phyloP scores from a whole-genome alignment of 2,329 filamentous ascomycete species.

The Colletotrichum magnum region DNA sequence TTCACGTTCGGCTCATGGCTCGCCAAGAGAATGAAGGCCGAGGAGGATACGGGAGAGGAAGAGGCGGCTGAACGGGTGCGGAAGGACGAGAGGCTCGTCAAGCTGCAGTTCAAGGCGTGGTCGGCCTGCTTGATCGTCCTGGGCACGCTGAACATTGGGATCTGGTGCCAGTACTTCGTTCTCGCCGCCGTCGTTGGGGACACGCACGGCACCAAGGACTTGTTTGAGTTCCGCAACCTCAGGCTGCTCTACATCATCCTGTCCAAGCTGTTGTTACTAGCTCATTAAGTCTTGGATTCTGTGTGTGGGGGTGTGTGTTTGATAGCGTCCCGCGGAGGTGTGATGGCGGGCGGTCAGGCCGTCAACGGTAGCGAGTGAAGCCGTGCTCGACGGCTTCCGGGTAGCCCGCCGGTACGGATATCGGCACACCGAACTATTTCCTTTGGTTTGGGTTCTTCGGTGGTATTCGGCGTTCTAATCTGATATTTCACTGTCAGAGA shows the following conservation, averaged over 20 bases:
- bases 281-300: background rate
- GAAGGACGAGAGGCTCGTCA: background rate
- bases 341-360: background rate
- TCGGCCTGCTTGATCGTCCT: background rate
- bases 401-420: background rate
- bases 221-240: background rate
- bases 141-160: background rate
- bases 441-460: background rate
- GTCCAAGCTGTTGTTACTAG: slow-evolving; percentile 3
- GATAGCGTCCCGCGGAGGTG: background rate
- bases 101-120: background rate
- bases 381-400: background rate
- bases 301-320: background rate
- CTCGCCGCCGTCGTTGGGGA: slow-evolving; percentile 5
- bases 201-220: slow-evolving; percentile 1
- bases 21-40: background rate
- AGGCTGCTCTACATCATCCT: slow-evolving; percentile 6
- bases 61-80: background rate
- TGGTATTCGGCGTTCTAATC: background rate
- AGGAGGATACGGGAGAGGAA: background rate
- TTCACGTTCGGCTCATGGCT: background rate
- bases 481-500: background rate
- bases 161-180: slow-evolving; percentile 15
- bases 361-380: background rate
- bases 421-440: background rate